Evolutionary conservation across 768 basidiomycete genomes (phyloP), one percentile per base, ranked within the genome.

Genomic region (Podaxis rugospora): DNA sequence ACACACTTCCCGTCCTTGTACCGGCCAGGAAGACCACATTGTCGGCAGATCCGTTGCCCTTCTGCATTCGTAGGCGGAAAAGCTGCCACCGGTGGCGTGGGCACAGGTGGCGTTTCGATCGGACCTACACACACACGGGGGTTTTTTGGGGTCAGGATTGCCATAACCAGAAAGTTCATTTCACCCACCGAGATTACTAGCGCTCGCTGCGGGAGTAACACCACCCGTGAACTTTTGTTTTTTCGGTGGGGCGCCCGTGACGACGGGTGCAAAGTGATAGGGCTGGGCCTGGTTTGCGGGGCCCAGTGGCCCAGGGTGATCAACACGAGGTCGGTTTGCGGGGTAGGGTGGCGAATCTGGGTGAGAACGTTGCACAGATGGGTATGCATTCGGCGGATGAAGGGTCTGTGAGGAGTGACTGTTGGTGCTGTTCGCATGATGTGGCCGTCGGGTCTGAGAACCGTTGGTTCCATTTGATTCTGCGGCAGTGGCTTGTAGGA

Each of bases 1-100:
- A 92, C 90, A 69, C 90, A 92, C 65, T 90, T 90, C 7, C 87
- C 88, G 21, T 92, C 90, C 74, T 91, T 91, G 74, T 92, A 92
- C 0, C 90, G 76, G 0, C 90, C 90, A 0, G 84, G 76, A 46
- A 86, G 73, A 0, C 88, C 88, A 66, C 90, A 92, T 66, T 89
- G 88, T 5, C 89, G 76, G 69, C 90, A 92, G 51, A 89, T 90
- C 23, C 90, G 77, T 68, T 91, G 90, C 0, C 90, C 90, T 54
- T 80, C 76, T 1, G 79, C 75, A 67, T 89, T 89, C 0, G 76
- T 78, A 1, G 82, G 64, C 0, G 82, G 78, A 65, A 72, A 84
- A 3, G 73, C 65, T 18, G 72, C 64, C 7, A 64, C 59, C 4
- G 71, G 66, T 16, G 69, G 67, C n/a, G 60, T 67, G n/a, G 64